These are phyloP conservation scores for Xanthoconium separans DNA, from an alignment of 1,284 basidiomycete species.

Conservation along the genomic window DNA sequence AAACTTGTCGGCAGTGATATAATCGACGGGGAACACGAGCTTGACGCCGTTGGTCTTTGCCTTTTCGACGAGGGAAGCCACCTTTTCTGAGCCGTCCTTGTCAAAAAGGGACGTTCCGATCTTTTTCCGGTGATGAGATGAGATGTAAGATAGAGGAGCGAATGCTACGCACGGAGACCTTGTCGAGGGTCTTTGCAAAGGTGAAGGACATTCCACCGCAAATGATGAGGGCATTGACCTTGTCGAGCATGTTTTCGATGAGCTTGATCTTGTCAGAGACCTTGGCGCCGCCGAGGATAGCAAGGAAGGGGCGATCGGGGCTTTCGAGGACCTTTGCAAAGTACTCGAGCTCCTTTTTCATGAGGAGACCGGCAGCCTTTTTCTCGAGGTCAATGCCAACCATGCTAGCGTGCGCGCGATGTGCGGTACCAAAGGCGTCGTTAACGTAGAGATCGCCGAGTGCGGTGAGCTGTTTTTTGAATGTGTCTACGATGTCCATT, in stretches of 20 bases:
- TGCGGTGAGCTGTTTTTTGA: slow-evolving; percentile 66
- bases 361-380: slow-evolving; percentile 92
- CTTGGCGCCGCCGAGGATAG: slow-evolving; percentile 98
- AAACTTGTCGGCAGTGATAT: slow-evolving; percentile 93
- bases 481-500: slow-evolving; percentile 63
- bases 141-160: not conserved
- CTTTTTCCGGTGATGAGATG: slow-evolving; percentile 36
- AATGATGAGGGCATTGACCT: slow-evolving; percentile 96
- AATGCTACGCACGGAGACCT: slow-evolving; percentile 57
- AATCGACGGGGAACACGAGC: slow-evolving; percentile 95
- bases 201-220: slow-evolving; percentile 99
- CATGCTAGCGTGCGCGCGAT: slow-evolving; percentile 98
- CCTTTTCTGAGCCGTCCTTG: slow-evolving; percentile 87
- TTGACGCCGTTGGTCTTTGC: slow-evolving; percentile 94
- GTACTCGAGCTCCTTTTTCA: slow-evolving; percentile 99
- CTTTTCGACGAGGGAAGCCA: slow-evolving; percentile 83
- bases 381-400: slow-evolving; percentile 95
- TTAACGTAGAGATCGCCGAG: slow-evolving; percentile 98
- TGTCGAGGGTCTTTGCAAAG: slow-evolving; percentile 94
- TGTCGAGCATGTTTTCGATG: slow-evolving; percentile 99
- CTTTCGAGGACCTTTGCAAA: slow-evolving; percentile 97
- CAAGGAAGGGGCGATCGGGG: slow-evolving; percentile 95
- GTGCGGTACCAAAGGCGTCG: slow-evolving; percentile 98
- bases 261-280: slow-evolving; percentile 99
- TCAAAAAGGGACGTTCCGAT: slow-evolving; percentile 98